phyloP scores from a whole-genome alignment of 1,284 basidiomycete species.

The Trichosporon faecale region DNA sequence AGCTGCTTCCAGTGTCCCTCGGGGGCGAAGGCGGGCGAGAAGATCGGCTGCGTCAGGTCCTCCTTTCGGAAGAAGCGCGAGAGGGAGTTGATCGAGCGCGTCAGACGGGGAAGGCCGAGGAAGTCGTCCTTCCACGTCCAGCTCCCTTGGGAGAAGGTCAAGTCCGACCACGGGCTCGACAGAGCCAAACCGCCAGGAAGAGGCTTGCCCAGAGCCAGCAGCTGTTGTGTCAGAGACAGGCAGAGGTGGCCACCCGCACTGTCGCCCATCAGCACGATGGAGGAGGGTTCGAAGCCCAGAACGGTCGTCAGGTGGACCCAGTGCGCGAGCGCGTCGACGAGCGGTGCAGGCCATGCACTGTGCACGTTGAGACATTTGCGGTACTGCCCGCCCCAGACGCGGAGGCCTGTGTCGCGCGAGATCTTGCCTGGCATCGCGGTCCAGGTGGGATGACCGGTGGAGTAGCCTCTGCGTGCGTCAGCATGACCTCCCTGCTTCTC shows the following conservation, averaged over 20 bases:
- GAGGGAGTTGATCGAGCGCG: constrained; percentile 18
- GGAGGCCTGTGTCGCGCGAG: constrained; percentile 14
- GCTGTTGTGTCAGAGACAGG: constrained; percentile 21
- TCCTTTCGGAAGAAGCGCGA: constrained; percentile 23
- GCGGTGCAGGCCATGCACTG: constrained; percentile 22
- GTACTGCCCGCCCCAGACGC: constrained; percentile 22
- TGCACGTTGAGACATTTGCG: constrained; percentile 19
- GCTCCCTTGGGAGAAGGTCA: constrained; percentile 36
- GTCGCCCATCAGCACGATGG: constrained; percentile 22
- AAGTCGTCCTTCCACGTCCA: constrained; percentile 20
- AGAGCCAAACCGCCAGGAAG: constrained; percentile 58
- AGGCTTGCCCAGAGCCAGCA: constrained; percentile 10
- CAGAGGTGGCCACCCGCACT: constrained; percentile 24
- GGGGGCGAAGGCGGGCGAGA: constrained; percentile 28
- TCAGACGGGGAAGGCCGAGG: constrained; percentile 16
- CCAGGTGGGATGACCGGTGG: constrained; percentile 24
- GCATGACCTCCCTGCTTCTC: neutral
- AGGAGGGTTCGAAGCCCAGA: constrained; percentile 19
- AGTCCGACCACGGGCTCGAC: constrained; percentile 60
- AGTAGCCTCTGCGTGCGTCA: constrained; percentile 24
- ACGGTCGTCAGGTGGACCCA: constrained; percentile 19
- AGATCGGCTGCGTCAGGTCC: constrained; percentile 17
- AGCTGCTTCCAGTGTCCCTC: constrained; percentile 28
- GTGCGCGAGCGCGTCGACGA: constrained; percentile 25
- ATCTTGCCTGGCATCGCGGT: constrained; percentile 18